These are phyloP conservation scores for Magnolia changhungtana DNA, from an alignment of 164 flowering plant species.

Conservation along the genomic window DNA sequence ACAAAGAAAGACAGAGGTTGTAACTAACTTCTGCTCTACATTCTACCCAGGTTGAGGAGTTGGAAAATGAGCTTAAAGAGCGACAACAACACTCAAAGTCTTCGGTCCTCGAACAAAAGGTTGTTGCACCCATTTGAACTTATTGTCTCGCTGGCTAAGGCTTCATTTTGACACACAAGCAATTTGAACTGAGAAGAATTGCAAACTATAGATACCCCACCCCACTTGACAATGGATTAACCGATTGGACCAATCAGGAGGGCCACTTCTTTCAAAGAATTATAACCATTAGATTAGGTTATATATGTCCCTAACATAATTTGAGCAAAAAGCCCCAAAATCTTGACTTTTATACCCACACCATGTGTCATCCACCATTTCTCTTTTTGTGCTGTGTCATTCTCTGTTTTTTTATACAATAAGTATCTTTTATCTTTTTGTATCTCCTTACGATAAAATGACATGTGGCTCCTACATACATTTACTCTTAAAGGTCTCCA, in stretches of 20 bases:
- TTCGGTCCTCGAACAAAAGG: conserved; percentile 58
- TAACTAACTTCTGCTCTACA: too few species aligned
- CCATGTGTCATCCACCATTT: too few species aligned
- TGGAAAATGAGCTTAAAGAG: conserved; percentile 6
- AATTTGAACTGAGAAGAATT: not conserved
- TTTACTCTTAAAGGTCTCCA: too few species aligned
- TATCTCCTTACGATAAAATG: too few species aligned
- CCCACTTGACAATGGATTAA: not conserved
- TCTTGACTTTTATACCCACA: too few species aligned
- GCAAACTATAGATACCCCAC: not conserved
- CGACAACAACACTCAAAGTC: conserved; percentile 17
- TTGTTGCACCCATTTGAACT: conserved; percentile 13
- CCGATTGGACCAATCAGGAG: not conserved
- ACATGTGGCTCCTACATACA: too few species aligned
- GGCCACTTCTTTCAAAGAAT: not conserved
- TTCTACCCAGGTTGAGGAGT: conserved; percentile 5
- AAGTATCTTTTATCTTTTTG: too few species aligned
- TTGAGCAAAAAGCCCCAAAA: too few species aligned
- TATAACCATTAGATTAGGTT: not conserved
- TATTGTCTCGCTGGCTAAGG: not conserved
- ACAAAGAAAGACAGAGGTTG: too few species aligned
- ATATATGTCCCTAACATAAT: not conserved
- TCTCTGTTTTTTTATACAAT: too few species aligned
- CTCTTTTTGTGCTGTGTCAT: too few species aligned
- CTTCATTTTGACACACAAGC: not conserved